Evolutionary conservation across 352 stramenopile genomes (phyloP).

Genomic region (Aphanomyces euteiches): DNA sequence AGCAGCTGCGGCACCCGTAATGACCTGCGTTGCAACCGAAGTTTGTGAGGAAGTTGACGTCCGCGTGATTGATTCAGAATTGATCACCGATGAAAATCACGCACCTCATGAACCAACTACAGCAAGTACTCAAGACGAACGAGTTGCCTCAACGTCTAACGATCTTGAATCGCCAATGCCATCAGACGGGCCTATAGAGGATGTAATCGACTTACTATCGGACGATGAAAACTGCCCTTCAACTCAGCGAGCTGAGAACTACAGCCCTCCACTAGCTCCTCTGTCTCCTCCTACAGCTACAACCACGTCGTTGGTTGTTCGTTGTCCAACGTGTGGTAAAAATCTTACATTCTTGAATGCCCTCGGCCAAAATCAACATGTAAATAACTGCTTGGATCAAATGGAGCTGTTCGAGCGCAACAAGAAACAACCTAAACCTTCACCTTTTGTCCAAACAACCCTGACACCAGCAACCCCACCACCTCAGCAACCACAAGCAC

Average conservation of each 20-base stretch:
- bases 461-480: background rate
- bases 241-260: background rate
- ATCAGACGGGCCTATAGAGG: too few relatives aligned
- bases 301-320: background rate
- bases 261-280: background rate
- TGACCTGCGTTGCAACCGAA: too few relatives aligned
- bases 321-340: conserved; percentile 24
- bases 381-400: conserved; percentile 74
- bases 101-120: too few relatives aligned
- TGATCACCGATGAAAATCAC: too few relatives aligned
- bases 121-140: too few relatives aligned
- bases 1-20: too few relatives aligned
- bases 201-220: too few relatives aligned
- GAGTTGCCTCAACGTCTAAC: too few relatives aligned
- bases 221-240: conserved; percentile 7
- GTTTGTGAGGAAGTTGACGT: too few relatives aligned
- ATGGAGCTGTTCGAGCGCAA: conserved; percentile 25
- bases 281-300: background rate
- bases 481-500: background rate
- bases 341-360: conserved; percentile 26
- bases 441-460: background rate
- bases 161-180: too few relatives aligned
- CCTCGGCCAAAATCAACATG: conserved; percentile 36
- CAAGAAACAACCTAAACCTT: background rate
- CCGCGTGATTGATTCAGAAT: too few relatives aligned